A percentile compares a stretch with the other conserved stretches of the same genome.
phyloP scores from a whole-genome alignment of 208 protist species.

The Crithidia sp. region DNA sequence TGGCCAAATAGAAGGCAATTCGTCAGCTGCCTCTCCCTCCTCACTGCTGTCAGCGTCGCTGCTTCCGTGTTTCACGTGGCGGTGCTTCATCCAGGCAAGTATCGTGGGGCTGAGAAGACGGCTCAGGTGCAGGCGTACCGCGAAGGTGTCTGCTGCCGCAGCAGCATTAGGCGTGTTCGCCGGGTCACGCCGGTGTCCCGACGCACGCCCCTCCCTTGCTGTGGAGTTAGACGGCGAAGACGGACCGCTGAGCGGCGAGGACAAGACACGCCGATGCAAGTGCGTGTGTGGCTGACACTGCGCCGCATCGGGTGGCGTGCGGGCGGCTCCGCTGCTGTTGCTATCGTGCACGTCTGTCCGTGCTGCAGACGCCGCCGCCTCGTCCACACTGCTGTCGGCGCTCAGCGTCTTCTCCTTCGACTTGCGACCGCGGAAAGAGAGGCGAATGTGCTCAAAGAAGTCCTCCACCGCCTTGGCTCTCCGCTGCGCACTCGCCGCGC shows the following conservation, averaged over 20 bases:
- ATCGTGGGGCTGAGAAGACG: slow-evolving; percentile 21
- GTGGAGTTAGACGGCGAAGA: background rate
- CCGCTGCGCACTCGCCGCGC: background rate
- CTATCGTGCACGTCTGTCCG: no score
- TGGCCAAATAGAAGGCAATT: no score
- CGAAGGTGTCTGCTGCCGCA: background rate
- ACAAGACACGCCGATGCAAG: background rate
- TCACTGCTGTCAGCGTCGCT: background rate
- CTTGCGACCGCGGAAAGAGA: background rate
- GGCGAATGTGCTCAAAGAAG: slow-evolving; percentile 5
- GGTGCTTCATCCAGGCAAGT: slow-evolving; percentile 5
- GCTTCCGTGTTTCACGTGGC: background rate
- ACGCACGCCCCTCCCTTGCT: background rate
- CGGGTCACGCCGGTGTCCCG: background rate
- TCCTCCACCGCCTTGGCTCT: background rate
- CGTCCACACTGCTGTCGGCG: background rate
- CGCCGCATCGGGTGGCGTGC: background rate
- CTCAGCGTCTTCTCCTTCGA: background rate
- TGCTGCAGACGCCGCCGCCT: background rate
- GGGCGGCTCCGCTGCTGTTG: background rate
- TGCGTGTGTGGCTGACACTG: background rate
- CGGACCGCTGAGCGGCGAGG: background rate
- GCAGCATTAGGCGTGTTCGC: background rate
- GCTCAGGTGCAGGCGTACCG: slow-evolving; percentile 12
- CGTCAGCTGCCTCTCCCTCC: background rate